These are phyloP conservation scores for Hypomontagnella submonticulosa DNA, from an alignment of 495 filamentous ascomycete species.

Conservation along the genomic window DNA sequence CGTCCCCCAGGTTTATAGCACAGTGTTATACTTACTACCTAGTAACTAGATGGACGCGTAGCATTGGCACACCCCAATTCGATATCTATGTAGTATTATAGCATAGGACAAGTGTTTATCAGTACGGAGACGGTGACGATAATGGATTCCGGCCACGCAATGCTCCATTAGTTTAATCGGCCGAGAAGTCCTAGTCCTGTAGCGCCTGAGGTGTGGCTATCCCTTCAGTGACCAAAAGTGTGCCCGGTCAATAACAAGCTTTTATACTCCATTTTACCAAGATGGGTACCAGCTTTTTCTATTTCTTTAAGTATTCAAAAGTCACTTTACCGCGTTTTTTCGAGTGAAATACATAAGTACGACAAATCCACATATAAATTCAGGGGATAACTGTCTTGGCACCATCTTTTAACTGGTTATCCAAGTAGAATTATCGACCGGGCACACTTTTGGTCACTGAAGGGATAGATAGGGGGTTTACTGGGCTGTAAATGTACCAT, in stretches of 20 bases:
- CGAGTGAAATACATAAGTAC: too few species aligned
- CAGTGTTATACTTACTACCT: conserved; percentile 1
- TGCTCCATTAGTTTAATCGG: conserved; percentile 20
- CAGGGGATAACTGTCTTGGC: too few species aligned
- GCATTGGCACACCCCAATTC: conserved; percentile 26
- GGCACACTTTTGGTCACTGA: too few species aligned
- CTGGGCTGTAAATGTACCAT: conserved; percentile 12
- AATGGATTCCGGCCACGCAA: conserved; percentile 14
- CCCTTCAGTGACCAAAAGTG: too few species aligned
- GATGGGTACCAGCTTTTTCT: too few species aligned
- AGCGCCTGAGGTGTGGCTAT: conserved; percentile 18
- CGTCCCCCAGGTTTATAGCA: conserved; percentile 2
- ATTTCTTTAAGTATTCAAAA: too few species aligned
- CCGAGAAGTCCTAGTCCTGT: conserved; percentile 14
- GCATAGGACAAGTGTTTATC: conserved; percentile 9
- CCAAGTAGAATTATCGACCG: too few species aligned
- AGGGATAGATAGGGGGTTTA: not conserved
- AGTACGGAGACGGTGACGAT: conserved; percentile 8
- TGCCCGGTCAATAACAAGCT: too few species aligned
- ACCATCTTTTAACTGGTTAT: too few species aligned
- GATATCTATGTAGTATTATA: conserved; percentile 19
- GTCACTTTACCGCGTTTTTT: too few species aligned
- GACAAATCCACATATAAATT: too few species aligned
- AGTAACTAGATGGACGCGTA: conserved; percentile 10
- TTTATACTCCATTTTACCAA: too few species aligned